A percentile compares a stretch with the other conserved stretches of the same genome.
These are phyloP conservation scores for Cyberlindnera mrakii DNA, from an alignment of 805 yeast genomes.

Conservation along the genomic window DNA sequence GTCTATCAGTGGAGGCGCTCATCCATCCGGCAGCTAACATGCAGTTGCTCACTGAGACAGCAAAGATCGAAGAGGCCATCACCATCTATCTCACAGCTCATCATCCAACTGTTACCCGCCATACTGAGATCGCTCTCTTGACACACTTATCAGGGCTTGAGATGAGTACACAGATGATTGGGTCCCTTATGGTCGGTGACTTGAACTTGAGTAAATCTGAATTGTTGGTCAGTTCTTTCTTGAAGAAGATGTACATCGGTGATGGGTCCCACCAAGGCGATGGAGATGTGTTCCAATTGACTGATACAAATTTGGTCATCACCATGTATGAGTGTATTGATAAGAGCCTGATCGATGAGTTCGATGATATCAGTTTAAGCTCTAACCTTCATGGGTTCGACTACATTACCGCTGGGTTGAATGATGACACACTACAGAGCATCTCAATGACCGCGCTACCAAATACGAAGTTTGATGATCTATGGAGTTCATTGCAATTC, in stretches of 20 bases:
- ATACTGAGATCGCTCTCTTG: constrained; percentile 1
- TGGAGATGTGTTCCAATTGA: background rate
- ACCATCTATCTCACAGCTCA: background rate
- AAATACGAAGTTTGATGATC: constrained; percentile 22
- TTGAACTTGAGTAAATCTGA: constrained; percentile 12
- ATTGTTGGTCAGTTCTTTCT: constrained; percentile 7
- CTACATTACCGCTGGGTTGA: constrained; percentile 10
- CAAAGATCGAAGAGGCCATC: background rate
- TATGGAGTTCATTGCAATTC: constrained; percentile 32
- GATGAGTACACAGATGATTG: constrained; percentile 5
- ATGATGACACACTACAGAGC: constrained; percentile 3
- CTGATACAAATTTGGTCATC: background rate
- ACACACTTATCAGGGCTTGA: constrained; percentile 3
- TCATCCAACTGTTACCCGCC: background rate
- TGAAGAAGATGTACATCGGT: constrained; percentile 6
- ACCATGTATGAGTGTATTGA: constrained; percentile 5
- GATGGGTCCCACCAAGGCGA: background rate
- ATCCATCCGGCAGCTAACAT: background rate
- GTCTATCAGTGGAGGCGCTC: background rate
- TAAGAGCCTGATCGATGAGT: constrained; percentile 16
- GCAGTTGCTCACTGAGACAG: too few relatives aligned
- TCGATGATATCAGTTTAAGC: constrained; percentile 26
- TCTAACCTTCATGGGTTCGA: constrained; percentile 8
- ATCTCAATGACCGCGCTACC: constrained; percentile 25
- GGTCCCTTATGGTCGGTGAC: constrained; percentile 1